These are phyloP conservation scores for Myriosclerotinia curreyana DNA, from an alignment of 2,329 filamentous ascomycete genomes.

Conservation along the genomic window DNA sequence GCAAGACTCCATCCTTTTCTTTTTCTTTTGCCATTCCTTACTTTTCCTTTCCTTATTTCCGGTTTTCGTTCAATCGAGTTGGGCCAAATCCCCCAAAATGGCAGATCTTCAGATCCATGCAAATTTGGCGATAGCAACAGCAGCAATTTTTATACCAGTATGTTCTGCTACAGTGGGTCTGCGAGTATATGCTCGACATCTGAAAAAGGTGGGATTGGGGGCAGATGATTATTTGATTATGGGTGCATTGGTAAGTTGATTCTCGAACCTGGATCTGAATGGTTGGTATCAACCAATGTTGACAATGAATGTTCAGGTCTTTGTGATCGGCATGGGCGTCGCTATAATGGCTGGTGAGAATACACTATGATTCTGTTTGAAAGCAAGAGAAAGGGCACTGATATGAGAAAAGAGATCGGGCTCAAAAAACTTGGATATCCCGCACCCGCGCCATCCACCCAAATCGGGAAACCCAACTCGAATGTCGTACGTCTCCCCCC, in stretches of 20 bases:
- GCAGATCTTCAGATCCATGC: conserved; percentile 18
- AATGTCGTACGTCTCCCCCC: neutral
- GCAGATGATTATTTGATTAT: conserved; percentile 21
- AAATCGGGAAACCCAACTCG: conserved; percentile 14
- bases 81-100: neutral
- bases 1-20: neutral
- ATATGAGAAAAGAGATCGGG: conserved; percentile 5
- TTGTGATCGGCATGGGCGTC: conserved; percentile 18
- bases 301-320: neutral
- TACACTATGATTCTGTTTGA: too few relatives aligned
- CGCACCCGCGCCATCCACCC: neutral
- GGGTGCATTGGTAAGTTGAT: conserved; percentile 4
- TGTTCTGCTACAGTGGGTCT: conserved; percentile 4
- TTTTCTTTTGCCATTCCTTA: neutral
- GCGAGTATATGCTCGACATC: conserved; percentile 9
- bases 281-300: neutral
- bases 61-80: neutral
- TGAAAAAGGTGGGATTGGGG: conserved; percentile 12
- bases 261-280: neutral
- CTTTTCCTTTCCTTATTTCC: neutral
- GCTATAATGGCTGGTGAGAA: conserved; percentile 17
- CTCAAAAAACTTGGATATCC: conserved; percentile 18
- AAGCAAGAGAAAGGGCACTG: neutral
- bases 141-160: conserved; percentile 11
- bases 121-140: conserved; percentile 5